phyloP scores from a whole-genome alignment of 495 filamentous ascomycete genomes.

The Echria macrotheca region DNA sequence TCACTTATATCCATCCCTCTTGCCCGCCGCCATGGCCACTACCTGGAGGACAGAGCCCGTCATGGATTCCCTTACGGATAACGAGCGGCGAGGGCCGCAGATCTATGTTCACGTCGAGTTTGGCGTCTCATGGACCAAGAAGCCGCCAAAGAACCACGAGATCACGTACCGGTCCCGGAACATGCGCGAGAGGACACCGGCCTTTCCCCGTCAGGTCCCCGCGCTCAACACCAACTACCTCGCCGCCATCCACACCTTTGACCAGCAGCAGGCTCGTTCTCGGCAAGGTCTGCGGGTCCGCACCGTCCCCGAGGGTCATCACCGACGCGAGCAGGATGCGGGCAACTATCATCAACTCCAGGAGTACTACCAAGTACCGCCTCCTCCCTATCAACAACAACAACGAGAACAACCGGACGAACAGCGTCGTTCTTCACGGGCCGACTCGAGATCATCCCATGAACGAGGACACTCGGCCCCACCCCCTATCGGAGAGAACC shows the following conservation, averaged over 20 bases:
- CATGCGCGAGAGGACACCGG: constrained; percentile 32
- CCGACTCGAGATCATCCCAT: constrained; percentile 26
- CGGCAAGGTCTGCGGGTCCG: constrained; percentile 15
- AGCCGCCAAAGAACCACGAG: constrained; percentile 35
- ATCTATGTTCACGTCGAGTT: constrained; percentile 44
- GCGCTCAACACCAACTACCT: constrained; percentile 40
- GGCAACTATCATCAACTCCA: constrained; percentile 23
- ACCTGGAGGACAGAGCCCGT: constrained; percentile 19
- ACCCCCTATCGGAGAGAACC: constrained; percentile 38
- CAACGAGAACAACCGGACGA: constrained; percentile 11
- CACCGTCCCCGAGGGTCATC: neutral
- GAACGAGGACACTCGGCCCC: constrained; percentile 42
- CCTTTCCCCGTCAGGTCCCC: constrained; percentile 39
- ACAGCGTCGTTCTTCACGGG: constrained; percentile 20
- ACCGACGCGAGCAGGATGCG: constrained; percentile 15
- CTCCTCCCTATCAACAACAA: constrained; percentile 7
- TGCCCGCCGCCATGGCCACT: constrained; percentile 2
- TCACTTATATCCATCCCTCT: neutral
- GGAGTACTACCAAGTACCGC: constrained; percentile 25
- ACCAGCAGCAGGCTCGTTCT: constrained; percentile 23
- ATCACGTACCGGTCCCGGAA: constrained; percentile 40
- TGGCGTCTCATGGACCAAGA: constrained; percentile 39
- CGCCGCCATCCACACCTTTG: constrained; percentile 27
- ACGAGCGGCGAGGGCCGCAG: constrained; percentile 31
- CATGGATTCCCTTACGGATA: constrained; percentile 25